Conservation (phyloP, 306 rosid species). For the Purshia tridentata region DNA sequence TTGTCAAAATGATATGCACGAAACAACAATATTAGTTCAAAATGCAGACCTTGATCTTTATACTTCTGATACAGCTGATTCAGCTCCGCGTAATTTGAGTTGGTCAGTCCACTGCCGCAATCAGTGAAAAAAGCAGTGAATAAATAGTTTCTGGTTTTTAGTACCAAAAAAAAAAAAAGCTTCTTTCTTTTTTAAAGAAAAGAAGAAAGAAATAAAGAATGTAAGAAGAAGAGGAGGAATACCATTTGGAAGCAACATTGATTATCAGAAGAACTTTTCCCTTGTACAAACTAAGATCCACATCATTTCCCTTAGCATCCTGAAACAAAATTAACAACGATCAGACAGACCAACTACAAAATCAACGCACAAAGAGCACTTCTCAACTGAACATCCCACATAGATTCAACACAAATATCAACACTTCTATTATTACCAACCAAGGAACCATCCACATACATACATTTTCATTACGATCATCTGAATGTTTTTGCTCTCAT, state of each 20-base stretch:
- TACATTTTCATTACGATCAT: background rate
- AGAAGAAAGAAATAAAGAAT: background rate
- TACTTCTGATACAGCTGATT: slow-evolving; percentile 71
- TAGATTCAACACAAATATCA: background rate
- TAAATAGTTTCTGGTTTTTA: background rate
- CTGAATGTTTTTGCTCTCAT: background rate
- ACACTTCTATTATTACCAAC: background rate
- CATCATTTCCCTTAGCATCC: slow-evolving; percentile 71
- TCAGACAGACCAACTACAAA: background rate
- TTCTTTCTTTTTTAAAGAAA: background rate
- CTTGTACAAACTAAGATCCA: slow-evolving; percentile 54
- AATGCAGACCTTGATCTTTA: slow-evolving; percentile 61
- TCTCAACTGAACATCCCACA: slow-evolving; percentile 2
- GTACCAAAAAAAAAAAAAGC: too few species aligned
- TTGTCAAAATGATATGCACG: too few species aligned
- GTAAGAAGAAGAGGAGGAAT: background rate
- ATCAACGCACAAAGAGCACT: background rate
- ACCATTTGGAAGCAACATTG: slow-evolving; percentile 98
- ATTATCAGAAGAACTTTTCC: slow-evolving; percentile 73
- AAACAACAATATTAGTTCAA: background rate
- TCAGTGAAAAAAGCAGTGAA: slow-evolving; percentile 11
- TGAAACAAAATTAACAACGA: slow-evolving; percentile 22
- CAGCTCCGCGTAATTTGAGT: slow-evolving; percentile 76
- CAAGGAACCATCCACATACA: background rate
- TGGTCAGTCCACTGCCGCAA: slow-evolving; percentile 77